phyloP scores from a whole-genome alignment of 495 filamentous ascomycete genomes.

The Talaromyces trachyspermus region DNA sequence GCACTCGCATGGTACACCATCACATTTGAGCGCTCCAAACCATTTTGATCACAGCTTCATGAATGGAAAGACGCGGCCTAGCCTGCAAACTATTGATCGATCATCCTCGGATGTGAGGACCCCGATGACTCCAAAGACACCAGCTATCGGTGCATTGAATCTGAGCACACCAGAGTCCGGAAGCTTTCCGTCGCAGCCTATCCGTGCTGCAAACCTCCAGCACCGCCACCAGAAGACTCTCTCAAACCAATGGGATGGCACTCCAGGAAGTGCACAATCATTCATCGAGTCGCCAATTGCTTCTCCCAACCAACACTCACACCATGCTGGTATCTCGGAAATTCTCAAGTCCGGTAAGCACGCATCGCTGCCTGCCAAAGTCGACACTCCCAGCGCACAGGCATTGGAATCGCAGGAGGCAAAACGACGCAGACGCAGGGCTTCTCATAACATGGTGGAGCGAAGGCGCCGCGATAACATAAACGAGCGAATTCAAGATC shows the following conservation, averaged over 20 bases:
- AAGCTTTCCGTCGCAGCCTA: constrained; percentile 67
- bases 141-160: constrained; percentile 49
- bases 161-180: constrained; percentile 58
- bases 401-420: constrained; percentile 76
- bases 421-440: constrained; percentile 80
- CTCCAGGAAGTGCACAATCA: constrained; percentile 69
- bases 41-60: constrained; percentile 50
- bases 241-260: constrained; percentile 75
- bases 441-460: constrained; percentile 95
- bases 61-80: constrained; percentile 46
- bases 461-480: constrained; percentile 94
- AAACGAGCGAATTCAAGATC: constrained; percentile 95
- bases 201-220: constrained; percentile 50
- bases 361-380: constrained; percentile 63
- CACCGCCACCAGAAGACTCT: constrained; percentile 73
- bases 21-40: constrained; percentile 41
- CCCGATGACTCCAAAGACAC: constrained; percentile 75
- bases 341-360: constrained; percentile 62
- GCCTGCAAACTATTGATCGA: constrained; percentile 58
- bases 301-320: constrained; percentile 51
- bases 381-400: constrained; percentile 47
- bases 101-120: constrained; percentile 63
- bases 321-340: constrained; percentile 60
- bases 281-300: constrained; percentile 77
- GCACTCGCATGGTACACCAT: constrained; percentile 45